Conservation (phyloP, 257 asterid genomes). For the Solanum paucissectum region DNA sequence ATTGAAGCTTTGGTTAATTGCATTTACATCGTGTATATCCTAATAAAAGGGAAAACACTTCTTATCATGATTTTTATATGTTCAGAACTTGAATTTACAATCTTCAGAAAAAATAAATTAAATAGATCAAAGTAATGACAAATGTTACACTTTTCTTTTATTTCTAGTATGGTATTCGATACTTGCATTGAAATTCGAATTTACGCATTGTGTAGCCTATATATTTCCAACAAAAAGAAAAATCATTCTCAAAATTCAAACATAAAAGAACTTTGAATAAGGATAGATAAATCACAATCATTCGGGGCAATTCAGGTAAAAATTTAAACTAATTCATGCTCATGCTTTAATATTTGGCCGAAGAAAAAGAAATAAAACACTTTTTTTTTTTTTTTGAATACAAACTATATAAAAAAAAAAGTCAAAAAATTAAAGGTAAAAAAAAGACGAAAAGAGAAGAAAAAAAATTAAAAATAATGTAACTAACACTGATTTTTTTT, state of each 20-base stretch:
- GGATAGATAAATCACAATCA: background rate
- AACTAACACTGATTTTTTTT: background rate
- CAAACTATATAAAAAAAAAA: background rate
- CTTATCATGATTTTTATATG: background rate
- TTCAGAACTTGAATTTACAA: background rate
- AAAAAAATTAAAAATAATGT: background rate
- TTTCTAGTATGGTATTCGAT: background rate
- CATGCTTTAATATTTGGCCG: background rate
- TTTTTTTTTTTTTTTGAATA: background rate
- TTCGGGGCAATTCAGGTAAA: background rate
- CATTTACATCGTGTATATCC: background rate
- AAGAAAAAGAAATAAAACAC: background rate
- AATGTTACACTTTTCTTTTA: background rate
- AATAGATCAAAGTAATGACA: no score
- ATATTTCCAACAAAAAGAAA: background rate
- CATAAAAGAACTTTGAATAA: background rate
- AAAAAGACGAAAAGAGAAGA: background rate
- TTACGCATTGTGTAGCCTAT: background rate
- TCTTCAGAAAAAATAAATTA: background rate
- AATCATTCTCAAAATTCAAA: background rate
- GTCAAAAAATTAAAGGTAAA: background rate
- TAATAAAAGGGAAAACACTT: background rate
- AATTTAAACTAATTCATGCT: background rate
- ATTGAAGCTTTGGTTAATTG: no score
- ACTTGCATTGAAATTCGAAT: no score